A percentile compares a stretch with the other conserved stretches of the same genome.
phyloP scores from a whole-genome alignment of 2,329 filamentous ascomycete species.

The Fusarium floridanum region DNA sequence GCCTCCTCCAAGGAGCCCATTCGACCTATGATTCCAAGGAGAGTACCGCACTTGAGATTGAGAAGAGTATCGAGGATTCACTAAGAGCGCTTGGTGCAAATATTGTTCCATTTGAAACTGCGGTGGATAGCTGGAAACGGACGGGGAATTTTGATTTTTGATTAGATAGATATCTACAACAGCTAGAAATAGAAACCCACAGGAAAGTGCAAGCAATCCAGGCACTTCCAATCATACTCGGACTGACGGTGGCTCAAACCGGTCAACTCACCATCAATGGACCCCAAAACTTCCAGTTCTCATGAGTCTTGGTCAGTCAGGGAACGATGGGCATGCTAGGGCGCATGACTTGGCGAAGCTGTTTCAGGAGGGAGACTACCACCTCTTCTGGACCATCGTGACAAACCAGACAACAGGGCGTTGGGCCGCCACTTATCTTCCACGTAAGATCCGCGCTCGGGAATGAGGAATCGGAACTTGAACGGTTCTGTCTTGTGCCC shows the following conservation, averaged over 20 bases:
- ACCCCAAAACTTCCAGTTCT: background rate
- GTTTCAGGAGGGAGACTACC: background rate
- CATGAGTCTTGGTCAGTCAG: background rate
- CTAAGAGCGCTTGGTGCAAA: conserved; percentile 9
- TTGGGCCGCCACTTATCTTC: background rate
- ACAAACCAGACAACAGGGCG: background rate
- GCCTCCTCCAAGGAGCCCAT: conserved; percentile 24
- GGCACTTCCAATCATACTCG: background rate
- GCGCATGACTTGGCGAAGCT: background rate
- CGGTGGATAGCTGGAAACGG: background rate
- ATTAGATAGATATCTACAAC: background rate
- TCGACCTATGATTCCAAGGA: conserved; percentile 19
- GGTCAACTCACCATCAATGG: background rate
- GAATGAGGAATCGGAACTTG: background rate
- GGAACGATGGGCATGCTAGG: background rate
- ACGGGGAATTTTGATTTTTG: background rate
- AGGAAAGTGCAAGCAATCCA: background rate
- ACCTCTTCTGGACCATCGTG: background rate
- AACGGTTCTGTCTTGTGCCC: background rate
- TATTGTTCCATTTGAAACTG: conserved; percentile 6
- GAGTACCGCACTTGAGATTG: conserved; percentile 12
- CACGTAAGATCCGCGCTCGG: background rate
- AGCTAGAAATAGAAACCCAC: background rate
- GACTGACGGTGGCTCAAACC: background rate
- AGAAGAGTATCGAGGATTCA: conserved; percentile 7